Base-by-base conservation (phyloP, 2,329 filamentous ascomycete genomes). In the Tolypocladium paradoxum region DNA sequence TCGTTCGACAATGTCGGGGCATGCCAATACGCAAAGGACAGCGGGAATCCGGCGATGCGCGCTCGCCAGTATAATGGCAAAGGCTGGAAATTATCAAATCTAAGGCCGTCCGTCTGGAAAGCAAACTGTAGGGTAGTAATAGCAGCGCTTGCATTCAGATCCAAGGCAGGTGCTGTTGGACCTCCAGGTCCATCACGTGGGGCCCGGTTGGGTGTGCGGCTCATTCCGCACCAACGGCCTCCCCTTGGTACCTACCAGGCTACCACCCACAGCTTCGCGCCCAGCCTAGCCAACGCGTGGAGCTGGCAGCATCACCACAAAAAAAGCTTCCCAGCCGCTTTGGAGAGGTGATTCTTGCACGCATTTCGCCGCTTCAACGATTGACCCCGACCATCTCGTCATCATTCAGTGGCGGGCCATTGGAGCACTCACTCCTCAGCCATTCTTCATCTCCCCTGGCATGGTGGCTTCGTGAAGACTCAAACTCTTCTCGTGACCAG, bases 401-500 rank as follows among this genome's bases (percentile, higher is more conserved):
- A 33, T 43, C 49, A 22, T 4, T 31, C 36, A 27, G n/a, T 34
- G 27, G 43, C 43, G 9, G 27, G 22, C 6, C 43, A 47, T 20
- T 12, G 27, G 43, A 20, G 43, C 18, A 9, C 29, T 20, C 43
- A 20, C 27, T 29, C 18, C 43, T n/a, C 18, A 5, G 11, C 27
- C 43, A 8, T 31, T 20, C n/a, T 9, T 11, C 43, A 12, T 31
- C 18, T 33, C 43, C 14, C 14, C 37, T 52, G 52, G 24, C 48
- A 54, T 55, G 55, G 53, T 53, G 43, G 34, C 54, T 33, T 51
- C 27, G 51, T 55, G 51, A 56, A 37, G 29, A 49, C 47, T 43
- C 24, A 40, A 47, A 37, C 27, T 37, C 27, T 31, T 43, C 38
- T 45, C 27, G 12, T 53, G 35, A 14, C 45, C 33, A 47, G 37